These are phyloP conservation scores for Tympanopsis confertula DNA, from an alignment of 2,329 filamentous ascomycete genomes.

Conservation along the genomic window DNA sequence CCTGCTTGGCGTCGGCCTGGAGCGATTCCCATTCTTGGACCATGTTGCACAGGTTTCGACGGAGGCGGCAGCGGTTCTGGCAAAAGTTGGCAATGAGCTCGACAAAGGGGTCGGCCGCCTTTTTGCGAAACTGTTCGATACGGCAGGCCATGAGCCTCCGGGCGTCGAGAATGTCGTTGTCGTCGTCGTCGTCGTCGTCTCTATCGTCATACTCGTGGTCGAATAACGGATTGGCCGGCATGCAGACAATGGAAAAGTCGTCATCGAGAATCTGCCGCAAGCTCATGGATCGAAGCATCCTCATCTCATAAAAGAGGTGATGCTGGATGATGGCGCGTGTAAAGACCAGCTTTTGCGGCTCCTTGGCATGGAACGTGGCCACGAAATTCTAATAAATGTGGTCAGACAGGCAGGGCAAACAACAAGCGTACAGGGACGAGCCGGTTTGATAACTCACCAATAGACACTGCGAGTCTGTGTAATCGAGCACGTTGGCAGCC, in stretches of 20 bases:
- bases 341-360: conserved; percentile 73
- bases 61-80: conserved; percentile 79
- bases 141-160: conserved; percentile 61
- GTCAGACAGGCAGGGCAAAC: conserved; percentile 5
- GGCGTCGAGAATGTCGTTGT: conserved; percentile 49
- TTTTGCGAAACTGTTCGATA: conserved; percentile 59
- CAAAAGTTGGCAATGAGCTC: conserved; percentile 79
- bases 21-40: conserved; percentile 75
- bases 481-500: conserved; percentile 54
- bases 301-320: conserved; percentile 63
- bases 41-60: conserved; percentile 78
- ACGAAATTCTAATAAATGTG: conserved; percentile 51
- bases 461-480: conserved; percentile 56
- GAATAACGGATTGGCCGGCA: conserved; percentile 61
- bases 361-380: conserved; percentile 63
- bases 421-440: conserved; percentile 6
- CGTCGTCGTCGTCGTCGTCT: conserved; percentile 30
- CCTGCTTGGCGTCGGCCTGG: conserved; percentile 68
- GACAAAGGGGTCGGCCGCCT: conserved; percentile 60
- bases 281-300: conserved; percentile 54
- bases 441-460: conserved; percentile 36
- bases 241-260: conserved; percentile 66
- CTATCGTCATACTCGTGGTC: conserved; percentile 66
- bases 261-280: conserved; percentile 68
- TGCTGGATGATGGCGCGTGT: conserved; percentile 70